phyloP scores from a whole-genome alignment of 2,329 filamentous ascomycete species.

The Proliferodiscus dingleyae region DNA sequence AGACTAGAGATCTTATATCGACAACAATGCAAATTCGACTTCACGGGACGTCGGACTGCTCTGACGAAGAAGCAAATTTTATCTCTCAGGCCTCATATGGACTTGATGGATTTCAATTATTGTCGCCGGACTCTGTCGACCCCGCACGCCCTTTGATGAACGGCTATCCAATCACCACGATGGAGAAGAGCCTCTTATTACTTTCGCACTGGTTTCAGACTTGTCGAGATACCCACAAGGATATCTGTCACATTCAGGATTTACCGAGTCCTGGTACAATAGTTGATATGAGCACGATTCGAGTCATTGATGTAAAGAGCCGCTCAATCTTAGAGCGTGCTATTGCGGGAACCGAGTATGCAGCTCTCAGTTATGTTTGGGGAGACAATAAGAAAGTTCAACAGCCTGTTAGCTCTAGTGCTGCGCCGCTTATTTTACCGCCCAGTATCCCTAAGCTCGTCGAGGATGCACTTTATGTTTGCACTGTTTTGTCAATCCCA shows the following conservation, averaged over 20 bases:
- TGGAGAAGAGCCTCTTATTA: background rate
- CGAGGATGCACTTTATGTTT: slow-evolving; percentile 3
- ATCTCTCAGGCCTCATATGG: background rate
- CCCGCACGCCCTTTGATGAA: slow-evolving; percentile 1
- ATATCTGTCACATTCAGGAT: background rate
- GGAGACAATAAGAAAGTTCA: slow-evolving; percentile 1
- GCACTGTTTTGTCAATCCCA: background rate
- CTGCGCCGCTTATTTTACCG: background rate
- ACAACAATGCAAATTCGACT: background rate
- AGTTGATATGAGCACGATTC: background rate
- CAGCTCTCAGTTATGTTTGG: slow-evolving; percentile 15
- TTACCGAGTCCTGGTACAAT: background rate
- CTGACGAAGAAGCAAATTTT: background rate
- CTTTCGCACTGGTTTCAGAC: background rate
- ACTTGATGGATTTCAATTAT: slow-evolving; percentile 1
- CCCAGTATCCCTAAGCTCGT: background rate
- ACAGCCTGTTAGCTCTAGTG: background rate
- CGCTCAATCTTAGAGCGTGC: background rate
- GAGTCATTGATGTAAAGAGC: slow-evolving; percentile 3
- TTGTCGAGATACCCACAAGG: background rate
- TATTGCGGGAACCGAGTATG: slow-evolving; percentile 1
- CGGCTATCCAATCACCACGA: background rate
- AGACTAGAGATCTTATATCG: background rate
- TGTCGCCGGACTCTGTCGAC: slow-evolving; percentile 3
- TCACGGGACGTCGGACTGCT: background rate